Conservation (phyloP, 306 rosid species). For the Cucumis cinereus region DNA sequence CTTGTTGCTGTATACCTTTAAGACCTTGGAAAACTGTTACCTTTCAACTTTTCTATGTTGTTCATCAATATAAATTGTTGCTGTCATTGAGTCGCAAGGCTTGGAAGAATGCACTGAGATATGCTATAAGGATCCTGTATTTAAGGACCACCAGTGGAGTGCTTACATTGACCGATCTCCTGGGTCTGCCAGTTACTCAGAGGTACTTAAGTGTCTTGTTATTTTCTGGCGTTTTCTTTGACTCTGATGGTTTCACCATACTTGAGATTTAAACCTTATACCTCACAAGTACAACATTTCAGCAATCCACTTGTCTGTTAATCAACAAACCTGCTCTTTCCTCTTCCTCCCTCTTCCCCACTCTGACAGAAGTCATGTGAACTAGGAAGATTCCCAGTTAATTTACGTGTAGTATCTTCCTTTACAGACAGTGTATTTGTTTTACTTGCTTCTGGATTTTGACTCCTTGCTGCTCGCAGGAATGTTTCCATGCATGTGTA, state of each 20-base stretch:
- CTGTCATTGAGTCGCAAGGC: slow-evolving; percentile 26
- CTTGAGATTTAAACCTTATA: background rate
- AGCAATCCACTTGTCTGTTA: background rate
- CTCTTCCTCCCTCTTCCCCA: background rate
- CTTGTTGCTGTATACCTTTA: background rate
- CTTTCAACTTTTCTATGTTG: background rate
- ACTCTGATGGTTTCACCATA: background rate
- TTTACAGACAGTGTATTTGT: background rate
- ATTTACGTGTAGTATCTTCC: background rate
- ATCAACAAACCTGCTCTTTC: background rate
- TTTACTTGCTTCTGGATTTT: background rate
- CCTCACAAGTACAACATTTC: background rate
- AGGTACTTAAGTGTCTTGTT: slow-evolving; percentile 23
- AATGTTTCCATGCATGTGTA: slow-evolving; percentile 76
- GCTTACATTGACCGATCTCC: slow-evolving; percentile 96
- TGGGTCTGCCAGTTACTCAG: slow-evolving; percentile 59
- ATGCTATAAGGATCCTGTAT: slow-evolving; percentile 91
- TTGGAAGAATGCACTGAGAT: slow-evolving; percentile 65
- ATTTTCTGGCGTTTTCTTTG: background rate
- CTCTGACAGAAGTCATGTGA: background rate
- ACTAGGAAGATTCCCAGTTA: background rate
- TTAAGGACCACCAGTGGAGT: slow-evolving; percentile 83
- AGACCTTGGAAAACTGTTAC: background rate
- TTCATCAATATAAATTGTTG: background rate
- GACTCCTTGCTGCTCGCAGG: slow-evolving; percentile 30